Evolutionary conservation across 306 rosid genomes (phyloP).

Genomic region (Inga laurina): DNA sequence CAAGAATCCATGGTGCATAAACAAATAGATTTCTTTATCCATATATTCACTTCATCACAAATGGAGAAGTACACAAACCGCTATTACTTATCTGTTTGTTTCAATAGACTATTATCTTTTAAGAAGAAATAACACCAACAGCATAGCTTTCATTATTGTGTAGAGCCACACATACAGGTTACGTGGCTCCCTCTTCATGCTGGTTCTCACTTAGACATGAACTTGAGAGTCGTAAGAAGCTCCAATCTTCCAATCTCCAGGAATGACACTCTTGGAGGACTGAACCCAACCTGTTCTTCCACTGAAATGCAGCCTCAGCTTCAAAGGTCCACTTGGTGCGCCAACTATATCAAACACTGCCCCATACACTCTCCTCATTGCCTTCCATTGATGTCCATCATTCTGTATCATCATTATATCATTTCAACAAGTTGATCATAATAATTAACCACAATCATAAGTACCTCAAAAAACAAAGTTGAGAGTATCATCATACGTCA

Average conservation of each 20-base stretch:
- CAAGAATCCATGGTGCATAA: background rate
- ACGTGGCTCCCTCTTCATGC: background rate
- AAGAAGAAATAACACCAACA: background rate
- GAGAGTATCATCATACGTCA: too few species aligned
- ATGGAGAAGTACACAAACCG: background rate
- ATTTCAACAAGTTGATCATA: background rate
- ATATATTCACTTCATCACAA: background rate
- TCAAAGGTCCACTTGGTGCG: background rate
- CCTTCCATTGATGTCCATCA: background rate
- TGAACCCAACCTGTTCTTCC: background rate
- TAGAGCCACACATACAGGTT: background rate
- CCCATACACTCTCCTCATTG: background rate
- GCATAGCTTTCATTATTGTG: background rate
- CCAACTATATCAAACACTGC: background rate
- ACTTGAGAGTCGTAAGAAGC: background rate
- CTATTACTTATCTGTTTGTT: background rate
- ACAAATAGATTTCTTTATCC: background rate
- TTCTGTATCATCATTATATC: background rate
- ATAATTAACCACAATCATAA: too few species aligned
- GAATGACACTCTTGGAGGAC: background rate
- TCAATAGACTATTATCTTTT: background rate
- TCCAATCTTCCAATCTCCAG: background rate
- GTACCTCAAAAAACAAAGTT: too few species aligned
- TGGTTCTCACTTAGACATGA: background rate
- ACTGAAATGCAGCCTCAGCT: background rate